Conservation (phyloP, 805 yeast species). For the Trichomonascus vanleenenianus region DNA sequence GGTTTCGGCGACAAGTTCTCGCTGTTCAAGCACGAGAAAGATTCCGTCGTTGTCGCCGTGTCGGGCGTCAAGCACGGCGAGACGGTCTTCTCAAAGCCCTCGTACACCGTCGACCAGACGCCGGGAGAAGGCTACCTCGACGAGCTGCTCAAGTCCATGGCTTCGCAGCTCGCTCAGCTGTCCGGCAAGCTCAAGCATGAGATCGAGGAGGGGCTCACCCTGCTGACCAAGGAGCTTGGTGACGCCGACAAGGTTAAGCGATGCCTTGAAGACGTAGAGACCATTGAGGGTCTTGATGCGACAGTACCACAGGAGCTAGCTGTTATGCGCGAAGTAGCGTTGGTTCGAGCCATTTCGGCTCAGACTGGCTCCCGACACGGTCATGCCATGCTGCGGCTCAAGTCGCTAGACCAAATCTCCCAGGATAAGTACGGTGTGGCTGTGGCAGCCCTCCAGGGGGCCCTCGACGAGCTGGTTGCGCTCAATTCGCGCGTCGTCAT, state of each 20-base stretch:
- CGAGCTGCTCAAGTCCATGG: constrained; percentile 7
- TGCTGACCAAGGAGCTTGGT: background rate
- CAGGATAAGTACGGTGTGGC: background rate
- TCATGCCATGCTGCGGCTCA: background rate
- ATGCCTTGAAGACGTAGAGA: background rate
- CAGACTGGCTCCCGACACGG: background rate
- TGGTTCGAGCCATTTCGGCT: too few relatives aligned
- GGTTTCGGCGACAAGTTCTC: background rate
- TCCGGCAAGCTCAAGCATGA: constrained; percentile 6
- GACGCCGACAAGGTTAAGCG: background rate
- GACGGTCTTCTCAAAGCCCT: constrained; percentile 15
- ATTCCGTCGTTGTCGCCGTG: constrained; percentile 16
- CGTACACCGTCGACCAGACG: constrained; percentile 13
- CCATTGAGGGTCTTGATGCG: background rate
- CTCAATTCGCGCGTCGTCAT: constrained; percentile 3
- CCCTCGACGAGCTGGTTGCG: constrained; percentile 5
- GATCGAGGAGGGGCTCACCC: constrained; percentile 5
- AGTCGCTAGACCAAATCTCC: background rate
- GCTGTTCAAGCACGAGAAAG: constrained; percentile 1
- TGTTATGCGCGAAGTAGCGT: background rate
- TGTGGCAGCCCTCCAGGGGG: background rate
- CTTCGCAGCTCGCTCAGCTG: constrained; percentile 7
- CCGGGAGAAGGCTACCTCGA: constrained; percentile 7
- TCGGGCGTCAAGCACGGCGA: constrained; percentile 15
- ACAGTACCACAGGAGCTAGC: constrained; percentile 1